Base-by-base conservation (phyloP, 2,329 filamentous ascomycete genomes). In the Thyridium curvatum region DNA sequence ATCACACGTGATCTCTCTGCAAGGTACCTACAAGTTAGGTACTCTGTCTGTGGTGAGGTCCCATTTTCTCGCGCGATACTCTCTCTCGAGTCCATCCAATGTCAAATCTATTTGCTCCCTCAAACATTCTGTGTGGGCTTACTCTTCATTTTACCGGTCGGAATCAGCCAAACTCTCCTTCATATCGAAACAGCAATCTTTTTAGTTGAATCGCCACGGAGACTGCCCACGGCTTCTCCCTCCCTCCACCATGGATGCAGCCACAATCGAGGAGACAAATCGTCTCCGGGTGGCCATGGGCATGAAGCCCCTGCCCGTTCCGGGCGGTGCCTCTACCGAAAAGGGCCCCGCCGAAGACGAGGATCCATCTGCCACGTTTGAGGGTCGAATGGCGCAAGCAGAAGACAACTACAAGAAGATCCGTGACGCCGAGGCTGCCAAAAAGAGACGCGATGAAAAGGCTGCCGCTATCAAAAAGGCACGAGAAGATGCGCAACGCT, bases 261-360 rank as follows among this genome's bases (percentile, higher is more conserved):
- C 86, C 33, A 83, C 85, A 18, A 90, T 97, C 56, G 86, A 94
- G 63, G 89, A 96, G 72, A 88, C 87, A 49, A 97, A 97, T 68
- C 86, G 90, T 57, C 84, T 96, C 55, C 88, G 91, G 53, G 73
- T 83, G 52, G 87, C 88, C 36, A 79, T 96, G 67, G 91, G 91
- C 55, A 80, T 96, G 71, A 87, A 91, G 57, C 90, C 89, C 18
- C 69, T 97, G 54, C 87, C 89, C 17, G 86, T 94, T 10, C 86
- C 90, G 18, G 86, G 86, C 48, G 73, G 72, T 42, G 62, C 64
- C 33, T 57, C 58, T 34, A 52, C 55, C 41, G 59, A 52, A 41
- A 62, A 59, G 55, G 57, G 54, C 44, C 61, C 67, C 39, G 60
- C 62, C 41, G 68, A 66, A 41, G 80, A 85, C 36, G 82, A 84